Base-by-base conservation (phyloP, 768 basidiomycete genomes). In the Candolleomyces efflorescens region DNA sequence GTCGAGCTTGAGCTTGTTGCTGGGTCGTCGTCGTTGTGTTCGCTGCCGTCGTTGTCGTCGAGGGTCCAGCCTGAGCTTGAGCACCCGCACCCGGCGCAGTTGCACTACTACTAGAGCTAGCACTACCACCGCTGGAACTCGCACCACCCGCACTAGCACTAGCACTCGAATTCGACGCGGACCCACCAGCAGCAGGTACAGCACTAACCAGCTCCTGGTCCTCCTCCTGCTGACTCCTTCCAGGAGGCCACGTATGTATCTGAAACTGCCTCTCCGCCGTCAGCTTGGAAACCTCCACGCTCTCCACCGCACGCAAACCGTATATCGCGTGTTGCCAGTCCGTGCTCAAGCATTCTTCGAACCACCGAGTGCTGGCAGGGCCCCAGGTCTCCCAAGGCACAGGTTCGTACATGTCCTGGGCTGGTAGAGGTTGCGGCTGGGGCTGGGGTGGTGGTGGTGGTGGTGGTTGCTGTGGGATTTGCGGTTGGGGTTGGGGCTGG, bases 241-340 rank as follows among this genome's bases (percentile, higher is more conserved):
- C 43, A 1, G 36, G 23, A 44, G 51, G 52, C 58, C 58, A 59
- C n/a, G 41, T 46, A 39, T 59, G 23, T 6, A 49, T 45, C n/a
- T 38, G 10, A 43, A 61, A 54, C 24, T 56, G 13, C 50, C 62
- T 52, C 49, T 57, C 51, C 46, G 20, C 13, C 15, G 56, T 24
- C 58, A 61, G 51, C 46, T 44, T 54, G 10, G 52, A 36, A 17
- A 60, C 44, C 17, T 61, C 59, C 22, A 81, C 67, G 60, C 74
- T 78, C 59, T 82, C 82, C 9, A 79, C 75, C 5, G 81, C 78
- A 22, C 80, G 70, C 56, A 78, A 67, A 5, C 82, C 82, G 61
- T 79, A 79, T 26, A 81, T 71, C 18, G 81, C 78, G 61, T 82
- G 78, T 64, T 83, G 80, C 81, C 81, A 82, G 62, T 84, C 80